A percentile compares a stretch with the other conserved stretches of the same genome.
These are phyloP conservation scores for Heteromeles arbutifolia DNA, from an alignment of 306 rosid genomes.

Conservation along the genomic window DNA sequence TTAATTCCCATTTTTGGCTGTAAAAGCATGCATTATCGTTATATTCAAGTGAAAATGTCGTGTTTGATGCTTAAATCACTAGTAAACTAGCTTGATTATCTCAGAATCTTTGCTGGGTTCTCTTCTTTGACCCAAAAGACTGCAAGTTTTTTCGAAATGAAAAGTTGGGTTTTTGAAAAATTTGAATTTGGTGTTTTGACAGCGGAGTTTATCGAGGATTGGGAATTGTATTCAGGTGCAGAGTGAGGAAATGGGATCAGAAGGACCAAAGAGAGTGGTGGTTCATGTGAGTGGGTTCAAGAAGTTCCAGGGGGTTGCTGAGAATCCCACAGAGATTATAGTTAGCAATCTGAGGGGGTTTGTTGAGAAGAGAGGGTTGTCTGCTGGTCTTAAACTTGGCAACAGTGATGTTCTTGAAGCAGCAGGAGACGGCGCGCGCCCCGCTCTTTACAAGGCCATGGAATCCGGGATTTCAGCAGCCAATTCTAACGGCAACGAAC, in stretches of 20 bases:
- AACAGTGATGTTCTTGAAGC: slow-evolving; percentile 63
- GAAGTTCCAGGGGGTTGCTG: slow-evolving; percentile 70
- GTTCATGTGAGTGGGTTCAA: slow-evolving; percentile 81
- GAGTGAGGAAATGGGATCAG: slow-evolving; percentile 72
- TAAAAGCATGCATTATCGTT: not conserved
- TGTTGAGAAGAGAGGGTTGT: slow-evolving; percentile 58
- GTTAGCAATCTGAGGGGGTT: slow-evolving; percentile 51
- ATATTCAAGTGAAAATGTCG: not conserved
- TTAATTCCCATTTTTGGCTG: not conserved
- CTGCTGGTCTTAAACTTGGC: slow-evolving; percentile 71
- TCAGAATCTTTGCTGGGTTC: not conserved
- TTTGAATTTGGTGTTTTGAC: not conserved
- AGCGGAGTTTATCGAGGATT: slow-evolving; percentile 23
- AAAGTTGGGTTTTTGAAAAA: not conserved
- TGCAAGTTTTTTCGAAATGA: not conserved
- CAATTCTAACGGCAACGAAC: slow-evolving; percentile 29
- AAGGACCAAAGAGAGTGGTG: slow-evolving; percentile 59
- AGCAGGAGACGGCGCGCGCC: slow-evolving; percentile 65
- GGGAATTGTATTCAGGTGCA: slow-evolving; percentile 60
- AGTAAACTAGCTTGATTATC: not conserved
- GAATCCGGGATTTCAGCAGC: slow-evolving; percentile 42
- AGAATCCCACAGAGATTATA: slow-evolving; percentile 69
- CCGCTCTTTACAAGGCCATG: slow-evolving; percentile 43
- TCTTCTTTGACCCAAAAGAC: not conserved
- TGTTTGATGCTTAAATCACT: not conserved